Evolutionary conservation across 257 asterid genomes (phyloP), one percentile per base, ranked within the genome.

Genomic region (Nicotiana tabacum): DNA sequence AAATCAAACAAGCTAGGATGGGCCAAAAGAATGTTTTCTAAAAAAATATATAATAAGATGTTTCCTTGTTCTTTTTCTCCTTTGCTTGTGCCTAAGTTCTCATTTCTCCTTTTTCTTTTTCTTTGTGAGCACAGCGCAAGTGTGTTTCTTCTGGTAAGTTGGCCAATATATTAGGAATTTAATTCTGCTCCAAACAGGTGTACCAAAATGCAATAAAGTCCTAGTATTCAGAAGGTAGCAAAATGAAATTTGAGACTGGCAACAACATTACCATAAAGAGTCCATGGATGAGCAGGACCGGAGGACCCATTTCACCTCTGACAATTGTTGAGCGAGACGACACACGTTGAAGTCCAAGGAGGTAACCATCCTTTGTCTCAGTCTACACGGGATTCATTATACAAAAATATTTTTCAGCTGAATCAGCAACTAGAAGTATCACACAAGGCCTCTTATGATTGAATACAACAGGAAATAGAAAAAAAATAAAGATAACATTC

Each of bases 301-400:
- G 98, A 82, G 90, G 89, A 62, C 92, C 87, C 65, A 30, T 84
- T 81, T 84, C 81, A 29, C 79, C 57, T 64, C 78, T 86, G 72
- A 87, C 69, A 81, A 58, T 33, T n/a, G 78, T 86, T 13, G 91
- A 87, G 84, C 89, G 88, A 81, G 98, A 88, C 33, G 97, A 88
- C 78, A 94, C 98, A 32, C 97, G 97, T 84, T 96, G 99, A 83
- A 96, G 93, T 18, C 98, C 99, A 86, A 96, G 88, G 48, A 94
- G 43, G 87, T 82, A 96, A 35, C 98, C 99, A 91, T 96, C 99
- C 84, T 90, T 83, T 8, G 99, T 93, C 83, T 83, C 83, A 62
- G 90, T 86, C 98, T 95, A 88, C 87, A 80, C 77, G 17, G 53
- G 53, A 77, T 46, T 62, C 46, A 46, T 27, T 32, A 58, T 48